Conservation (phyloP, 352 stramenopile genomes). For the Pseudoperonospora humuli region DNA sequence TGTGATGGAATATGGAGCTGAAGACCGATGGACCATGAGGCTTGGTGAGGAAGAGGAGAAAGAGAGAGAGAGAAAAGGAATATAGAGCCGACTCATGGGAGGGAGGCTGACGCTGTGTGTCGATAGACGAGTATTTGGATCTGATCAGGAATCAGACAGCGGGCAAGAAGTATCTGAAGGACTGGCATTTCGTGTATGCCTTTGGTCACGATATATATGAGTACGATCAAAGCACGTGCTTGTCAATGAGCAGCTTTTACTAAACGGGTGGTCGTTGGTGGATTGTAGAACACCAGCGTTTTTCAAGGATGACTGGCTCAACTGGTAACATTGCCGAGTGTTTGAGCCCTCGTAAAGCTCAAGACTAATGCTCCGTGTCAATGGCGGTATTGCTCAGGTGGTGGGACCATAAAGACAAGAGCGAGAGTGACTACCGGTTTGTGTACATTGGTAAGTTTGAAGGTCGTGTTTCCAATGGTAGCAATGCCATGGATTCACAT, state of each 20-base stretch:
- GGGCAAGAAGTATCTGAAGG: conserved; percentile 74
- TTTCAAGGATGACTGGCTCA: conserved; percentile 90
- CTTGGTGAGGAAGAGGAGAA: conserved; percentile 31
- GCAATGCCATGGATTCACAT: not conserved
- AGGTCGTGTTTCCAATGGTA: not conserved
- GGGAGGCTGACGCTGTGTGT: not conserved
- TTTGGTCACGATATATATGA: conserved; percentile 51
- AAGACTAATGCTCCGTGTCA: not conserved
- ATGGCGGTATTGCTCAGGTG: conserved; percentile 32
- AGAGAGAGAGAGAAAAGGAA: not conserved
- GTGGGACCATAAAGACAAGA: conserved; percentile 63
- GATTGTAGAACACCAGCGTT: conserved; percentile 68
- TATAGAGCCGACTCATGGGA: not conserved
- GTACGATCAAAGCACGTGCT: conserved; percentile 26
- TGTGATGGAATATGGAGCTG: conserved; percentile 47
- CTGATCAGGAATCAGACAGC: conserved; percentile 34
- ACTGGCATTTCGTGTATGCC: conserved; percentile 78
- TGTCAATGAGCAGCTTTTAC: too few relatives aligned
- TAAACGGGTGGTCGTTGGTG: conserved; percentile 18
- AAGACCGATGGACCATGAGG: conserved; percentile 48
- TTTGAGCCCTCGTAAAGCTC: not conserved
- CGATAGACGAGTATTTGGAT: conserved; percentile 54
- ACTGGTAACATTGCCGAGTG: conserved; percentile 46
- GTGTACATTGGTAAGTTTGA: conserved; percentile 87
- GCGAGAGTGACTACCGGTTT: conserved; percentile 91